Percentiles rank a stretch among this genome's conserved stretches.
Conservation (phyloP, 768 basidiomycete genomes). For the Tylopilus sp. region DNA sequence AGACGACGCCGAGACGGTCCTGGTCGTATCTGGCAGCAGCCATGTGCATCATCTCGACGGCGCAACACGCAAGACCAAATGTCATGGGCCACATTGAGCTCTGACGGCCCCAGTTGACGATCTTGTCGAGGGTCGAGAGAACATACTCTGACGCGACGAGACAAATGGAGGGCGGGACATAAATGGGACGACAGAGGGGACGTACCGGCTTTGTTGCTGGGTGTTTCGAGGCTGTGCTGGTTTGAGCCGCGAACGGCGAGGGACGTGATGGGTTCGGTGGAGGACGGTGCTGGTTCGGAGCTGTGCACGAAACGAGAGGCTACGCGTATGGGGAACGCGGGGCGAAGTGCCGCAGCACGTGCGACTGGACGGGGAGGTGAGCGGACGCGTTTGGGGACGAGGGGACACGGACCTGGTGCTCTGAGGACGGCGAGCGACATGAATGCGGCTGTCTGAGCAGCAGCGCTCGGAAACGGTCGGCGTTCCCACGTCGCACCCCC, state of each 20-base stretch:
- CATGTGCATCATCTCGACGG: slow-evolving; percentile 99
- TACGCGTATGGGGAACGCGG: slow-evolving; percentile 41
- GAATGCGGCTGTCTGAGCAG: not conserved
- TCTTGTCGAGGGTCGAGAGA: slow-evolving; percentile 91
- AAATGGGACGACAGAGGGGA: slow-evolving; percentile 1
- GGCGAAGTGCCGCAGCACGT: slow-evolving; percentile 44
- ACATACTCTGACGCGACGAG: slow-evolving; percentile 73
- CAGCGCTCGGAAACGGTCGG: not conserved
- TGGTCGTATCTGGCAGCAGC: slow-evolving; percentile 98
- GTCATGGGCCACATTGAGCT: slow-evolving; percentile 99
- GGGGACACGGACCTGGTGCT: slow-evolving; percentile 30
- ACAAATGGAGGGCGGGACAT: slow-evolving; percentile 1
- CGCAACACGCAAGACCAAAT: slow-evolving; percentile 96
- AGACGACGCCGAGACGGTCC: slow-evolving; percentile 94
- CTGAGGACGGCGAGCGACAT: slow-evolving; percentile 47
- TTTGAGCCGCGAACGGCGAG: slow-evolving; percentile 79
- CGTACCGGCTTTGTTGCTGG: slow-evolving; percentile 85
- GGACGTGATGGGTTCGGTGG: slow-evolving; percentile 57
- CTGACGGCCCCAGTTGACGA: slow-evolving; percentile 96
- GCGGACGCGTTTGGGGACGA: slow-evolving; percentile 35
- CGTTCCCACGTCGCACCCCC: slow-evolving; percentile 18
- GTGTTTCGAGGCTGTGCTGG: slow-evolving; percentile 82
- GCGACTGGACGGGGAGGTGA: not conserved
- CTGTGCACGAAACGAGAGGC: slow-evolving; percentile 57
- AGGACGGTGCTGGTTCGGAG: slow-evolving; percentile 43